Percentiles rank a stretch among this genome's conserved stretches.
These are phyloP conservation scores for Beauveria sp. DNA, from an alignment of 2,329 filamentous ascomycete genomes.

Conservation along the genomic window DNA sequence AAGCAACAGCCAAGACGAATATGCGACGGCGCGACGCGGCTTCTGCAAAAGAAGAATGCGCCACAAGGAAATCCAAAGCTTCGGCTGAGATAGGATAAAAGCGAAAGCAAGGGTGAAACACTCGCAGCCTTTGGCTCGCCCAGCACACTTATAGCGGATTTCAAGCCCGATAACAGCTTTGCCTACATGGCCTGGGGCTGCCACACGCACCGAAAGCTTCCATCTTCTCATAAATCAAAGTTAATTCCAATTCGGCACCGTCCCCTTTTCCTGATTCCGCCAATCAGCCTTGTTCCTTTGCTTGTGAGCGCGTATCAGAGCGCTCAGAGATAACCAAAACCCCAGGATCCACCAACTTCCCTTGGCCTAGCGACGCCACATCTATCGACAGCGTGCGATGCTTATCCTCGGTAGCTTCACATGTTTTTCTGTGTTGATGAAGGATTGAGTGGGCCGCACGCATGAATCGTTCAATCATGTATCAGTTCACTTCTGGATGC, in stretches of 20 bases:
- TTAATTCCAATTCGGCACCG: neutral
- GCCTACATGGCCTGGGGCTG: neutral
- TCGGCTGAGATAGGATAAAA: neutral
- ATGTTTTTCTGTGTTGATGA: neutral
- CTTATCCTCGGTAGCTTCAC: neutral
- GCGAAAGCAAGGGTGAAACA: neutral
- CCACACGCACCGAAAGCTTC: neutral
- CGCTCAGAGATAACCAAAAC: slow-evolving; percentile 9
- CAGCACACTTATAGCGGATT: neutral
- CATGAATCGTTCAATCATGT: neutral
- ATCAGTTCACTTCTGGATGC: neutral
- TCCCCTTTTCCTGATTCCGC: neutral
- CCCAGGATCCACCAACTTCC: neutral
- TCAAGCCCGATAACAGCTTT: neutral
- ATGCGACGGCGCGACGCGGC: too few species aligned
- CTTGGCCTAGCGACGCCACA: neutral
- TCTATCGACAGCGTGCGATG: neutral
- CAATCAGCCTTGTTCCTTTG: neutral
- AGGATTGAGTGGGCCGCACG: too few species aligned
- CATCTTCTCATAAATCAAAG: neutral
- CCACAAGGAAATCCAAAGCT: neutral
- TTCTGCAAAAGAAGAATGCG: too few species aligned
- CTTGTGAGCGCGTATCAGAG: slow-evolving; percentile 2
- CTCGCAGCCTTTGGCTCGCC: neutral
- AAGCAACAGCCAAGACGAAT: neutral